These are phyloP conservation scores for Blastocladiella emersonii DNA, from an alignment of 371 early-diverging fungal genomes.

Conservation along the genomic window DNA sequence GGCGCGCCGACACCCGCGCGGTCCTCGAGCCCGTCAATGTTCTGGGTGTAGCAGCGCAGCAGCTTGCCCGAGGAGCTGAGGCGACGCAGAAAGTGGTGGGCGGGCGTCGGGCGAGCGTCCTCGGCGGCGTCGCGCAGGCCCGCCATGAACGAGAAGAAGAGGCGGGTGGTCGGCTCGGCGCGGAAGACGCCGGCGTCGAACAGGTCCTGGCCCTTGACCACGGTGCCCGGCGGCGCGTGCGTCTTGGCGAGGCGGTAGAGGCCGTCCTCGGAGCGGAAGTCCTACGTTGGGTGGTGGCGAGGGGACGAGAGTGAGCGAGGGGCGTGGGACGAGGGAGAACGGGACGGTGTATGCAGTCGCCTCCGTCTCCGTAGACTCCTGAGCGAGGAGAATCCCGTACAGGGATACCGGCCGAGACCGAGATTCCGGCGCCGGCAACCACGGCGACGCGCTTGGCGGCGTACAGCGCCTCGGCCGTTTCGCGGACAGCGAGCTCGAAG, in stretches of 20 bases:
- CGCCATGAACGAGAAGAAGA: conserved; percentile 91
- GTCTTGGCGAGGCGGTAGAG: conserved; percentile 65
- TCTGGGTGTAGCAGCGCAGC: conserved; percentile 89
- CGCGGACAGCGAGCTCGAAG: not conserved
- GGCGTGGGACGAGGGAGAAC: no score
- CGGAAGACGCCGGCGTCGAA: conserved; percentile 89
- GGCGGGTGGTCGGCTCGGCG: conserved; percentile 49
- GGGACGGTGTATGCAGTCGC: not conserved
- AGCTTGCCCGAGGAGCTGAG: conserved; percentile 57
- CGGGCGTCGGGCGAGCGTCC: conserved; percentile 61
- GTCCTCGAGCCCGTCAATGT: conserved; percentile 90
- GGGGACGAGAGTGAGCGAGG: no score
- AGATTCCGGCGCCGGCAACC: conserved; percentile 86
- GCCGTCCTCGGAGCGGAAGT: conserved; percentile 69
- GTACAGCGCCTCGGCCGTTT: not conserved
- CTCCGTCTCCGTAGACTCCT: conserved; percentile 1
- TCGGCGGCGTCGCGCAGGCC: conserved; percentile 63
- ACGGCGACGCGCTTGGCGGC: conserved; percentile 58
- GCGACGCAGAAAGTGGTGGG: conserved; percentile 73
- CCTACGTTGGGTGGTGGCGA: no score
- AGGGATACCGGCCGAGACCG: conserved; percentile 79
- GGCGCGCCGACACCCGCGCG: conserved; percentile 26
- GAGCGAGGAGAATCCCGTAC: conserved; percentile 24
- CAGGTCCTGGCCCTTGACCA: conserved; percentile 79
- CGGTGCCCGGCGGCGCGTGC: conserved; percentile 50